Conservation (phyloP, 352 stramenopile species). For the Globisporangium lucens region DNA sequence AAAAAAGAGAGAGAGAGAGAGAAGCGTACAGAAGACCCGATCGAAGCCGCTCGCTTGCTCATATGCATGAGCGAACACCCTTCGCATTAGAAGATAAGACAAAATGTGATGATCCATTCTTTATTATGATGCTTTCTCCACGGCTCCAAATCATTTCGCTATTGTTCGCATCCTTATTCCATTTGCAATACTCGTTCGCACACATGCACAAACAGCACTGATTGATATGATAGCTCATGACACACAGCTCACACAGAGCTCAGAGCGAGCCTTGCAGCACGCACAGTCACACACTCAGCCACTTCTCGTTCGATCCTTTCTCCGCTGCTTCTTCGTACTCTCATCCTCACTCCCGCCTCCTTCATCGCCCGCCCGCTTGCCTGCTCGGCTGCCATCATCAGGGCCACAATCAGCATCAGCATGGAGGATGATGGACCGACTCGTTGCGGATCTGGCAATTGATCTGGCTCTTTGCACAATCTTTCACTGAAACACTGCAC, state of each 20-base stretch:
- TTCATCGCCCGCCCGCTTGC: no score
- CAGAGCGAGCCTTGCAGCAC: not conserved
- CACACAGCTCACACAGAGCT: no score
- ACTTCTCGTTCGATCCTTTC: not conserved
- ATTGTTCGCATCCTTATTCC: no score
- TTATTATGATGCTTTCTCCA: not conserved
- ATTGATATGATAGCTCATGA: no score
- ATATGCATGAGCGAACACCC: not conserved
- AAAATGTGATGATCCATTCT: not conserved
- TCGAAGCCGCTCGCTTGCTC: not conserved
- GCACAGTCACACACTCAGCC: no score
- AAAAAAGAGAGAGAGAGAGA: not conserved
- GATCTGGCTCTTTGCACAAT: not conserved
- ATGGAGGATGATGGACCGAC: not conserved
- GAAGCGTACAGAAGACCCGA: constrained; percentile 3
- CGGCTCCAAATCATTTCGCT: not conserved
- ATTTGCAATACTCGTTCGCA: no score
- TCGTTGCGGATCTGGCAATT: not conserved
- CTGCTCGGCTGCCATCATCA: not conserved
- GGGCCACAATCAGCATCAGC: not conserved
- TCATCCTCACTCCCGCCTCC: not conserved
- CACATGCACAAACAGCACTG: no score
- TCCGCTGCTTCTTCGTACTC: not conserved
- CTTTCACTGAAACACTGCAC: not conserved
- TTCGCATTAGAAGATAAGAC: not conserved